Evolutionary conservation across 164 flowering plant genomes (phyloP), one percentile per base, ranked within the genome.

Genomic region (Aristolochia fimbriata): DNA sequence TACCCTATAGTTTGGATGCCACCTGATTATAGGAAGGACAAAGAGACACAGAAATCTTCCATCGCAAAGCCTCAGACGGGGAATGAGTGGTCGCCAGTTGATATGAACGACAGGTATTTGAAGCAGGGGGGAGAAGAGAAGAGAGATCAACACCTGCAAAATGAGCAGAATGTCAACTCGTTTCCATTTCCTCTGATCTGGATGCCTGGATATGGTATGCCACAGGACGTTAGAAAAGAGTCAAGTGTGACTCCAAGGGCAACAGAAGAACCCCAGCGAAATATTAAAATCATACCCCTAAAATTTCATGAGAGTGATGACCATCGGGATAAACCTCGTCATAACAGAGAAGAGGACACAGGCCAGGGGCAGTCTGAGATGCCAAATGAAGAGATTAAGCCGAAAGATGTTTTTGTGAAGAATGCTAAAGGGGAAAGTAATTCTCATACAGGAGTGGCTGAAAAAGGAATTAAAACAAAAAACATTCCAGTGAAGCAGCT

Each of bases 1-100:
- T 68, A 77, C 64, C 88, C 86, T 15, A 15, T 79, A 24, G 47
- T 79, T 41, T 83, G 86, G 85, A 50, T 84, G 49, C 86, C 88
- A 6, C 73, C 78, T 15, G 79, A 67, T 21, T 63, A 61, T 21
- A 14, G 50, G 65, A 70, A 72, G 68, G 25, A 66, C 23, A 16
- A 45, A 31, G 66, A 62, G 59, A 54, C 21, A 3, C 37, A 14
- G 21, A 59, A 65, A 23, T 6, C 54, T 13, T 52, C 45, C 25
- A 58, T 49, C 16, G 4, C 24, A 9, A 68, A 57, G 15, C 49
- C 63, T 12, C 58, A 57, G 56, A 31, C n/a, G 0, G 56, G 47
- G 61, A 61, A 53, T 65, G 70, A 70, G 15, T 73, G 75, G 73
- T 50, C 65, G 55, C 82, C 81, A 11, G 13, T 65, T 43, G 75